Conservation (phyloP, 176 grass and related monocot genomes). For the Aegilops speltoides region DNA sequence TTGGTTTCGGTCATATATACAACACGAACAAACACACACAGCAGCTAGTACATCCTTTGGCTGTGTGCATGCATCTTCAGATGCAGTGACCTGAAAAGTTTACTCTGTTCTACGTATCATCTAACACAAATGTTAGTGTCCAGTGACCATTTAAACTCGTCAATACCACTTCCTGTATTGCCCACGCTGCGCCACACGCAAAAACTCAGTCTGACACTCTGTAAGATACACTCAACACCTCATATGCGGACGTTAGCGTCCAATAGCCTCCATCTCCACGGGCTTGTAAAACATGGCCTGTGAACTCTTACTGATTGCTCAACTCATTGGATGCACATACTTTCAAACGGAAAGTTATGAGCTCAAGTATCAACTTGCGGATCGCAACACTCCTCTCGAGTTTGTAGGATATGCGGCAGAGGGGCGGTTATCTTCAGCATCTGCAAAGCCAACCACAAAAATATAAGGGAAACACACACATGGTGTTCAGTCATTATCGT, state of each 20-base stretch:
- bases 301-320: neutral
- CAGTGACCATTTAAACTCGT: neutral
- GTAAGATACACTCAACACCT: neutral
- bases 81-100: neutral
- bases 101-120: neutral
- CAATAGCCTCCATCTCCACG: neutral
- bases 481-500: neutral
- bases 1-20: neutral
- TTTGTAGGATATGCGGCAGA: slow-evolving; percentile 57
- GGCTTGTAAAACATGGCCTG: neutral
- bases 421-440: slow-evolving; percentile 64
- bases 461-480: neutral
- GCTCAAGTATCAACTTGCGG: slow-evolving; percentile 16
- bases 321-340: neutral
- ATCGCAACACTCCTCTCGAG: slow-evolving; percentile 35
- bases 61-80: neutral
- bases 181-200: neutral
- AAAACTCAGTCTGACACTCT: neutral
- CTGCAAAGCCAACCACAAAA: slow-evolving; percentile 45
- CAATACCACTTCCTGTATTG: neutral
- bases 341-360: neutral
- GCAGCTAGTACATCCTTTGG: neutral
- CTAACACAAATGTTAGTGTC: neutral
- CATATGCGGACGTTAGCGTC: neutral
- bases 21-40: neutral